Base-by-base conservation (phyloP, 2,329 filamentous ascomycete genomes). In the Colletotrichum navitas region DNA sequence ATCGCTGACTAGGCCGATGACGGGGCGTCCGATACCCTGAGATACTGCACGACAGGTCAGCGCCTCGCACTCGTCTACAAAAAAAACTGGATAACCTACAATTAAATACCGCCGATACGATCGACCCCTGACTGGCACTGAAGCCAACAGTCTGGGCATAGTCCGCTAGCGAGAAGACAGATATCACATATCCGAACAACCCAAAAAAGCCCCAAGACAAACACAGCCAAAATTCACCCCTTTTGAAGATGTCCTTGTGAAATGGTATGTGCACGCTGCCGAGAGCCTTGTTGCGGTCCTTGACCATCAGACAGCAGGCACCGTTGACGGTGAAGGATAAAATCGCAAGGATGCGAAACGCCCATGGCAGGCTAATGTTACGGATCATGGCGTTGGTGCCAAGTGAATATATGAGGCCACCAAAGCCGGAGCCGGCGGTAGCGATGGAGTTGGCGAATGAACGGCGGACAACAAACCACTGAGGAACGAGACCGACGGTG, bases 131-230 rank as follows among this genome's bases (percentile, higher is more conserved):
- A 6, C 87, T 85, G 2, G 92, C 84, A 1, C 85, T 85, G 39
- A 94, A 86, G 1, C 93, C 93, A 54, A 94, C 88, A 5, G 86
- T 86, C 67, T 88, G 86, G 47, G 91, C 91, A 77, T 94, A 95
- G 78, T 91, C 93, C 18, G 93, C 90, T 56, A 95, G 82, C 14
- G 89, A 92, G 80, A 94, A 95, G 55, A 94, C 86, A n/a, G 94
- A 85, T 5, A 94, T 91, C 34, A 93, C 86, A 76, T 95, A 95
- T 6, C 87, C 92, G 18, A 95, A 82, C 81, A 95, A 89, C 71
- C 87, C 90, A 74, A 95, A 90, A 80, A 90, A 89, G 10, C 91
- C 91, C 84, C 91, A 96, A 2, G 81, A 84, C 47, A 93, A 79
- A 16, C 93, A 83, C 2, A 94, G 82, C 34, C 90, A 78, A 74